phyloP scores from a whole-genome alignment of 2,329 filamentous ascomycete genomes.

The Monascus ruber region DNA sequence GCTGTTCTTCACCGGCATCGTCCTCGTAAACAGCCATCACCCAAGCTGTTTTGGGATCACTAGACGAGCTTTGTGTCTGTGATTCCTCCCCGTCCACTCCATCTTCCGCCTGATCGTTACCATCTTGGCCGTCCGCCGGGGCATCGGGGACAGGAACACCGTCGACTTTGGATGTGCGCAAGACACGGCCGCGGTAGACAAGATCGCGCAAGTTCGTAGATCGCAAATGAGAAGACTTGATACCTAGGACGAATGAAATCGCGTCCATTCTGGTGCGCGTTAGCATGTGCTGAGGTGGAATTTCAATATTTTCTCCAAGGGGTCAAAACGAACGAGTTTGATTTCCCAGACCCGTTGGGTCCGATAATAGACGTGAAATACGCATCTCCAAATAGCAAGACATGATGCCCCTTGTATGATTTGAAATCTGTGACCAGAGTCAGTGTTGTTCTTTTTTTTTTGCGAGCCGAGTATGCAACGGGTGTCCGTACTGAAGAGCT shows the following conservation, averaged over 20 bases:
- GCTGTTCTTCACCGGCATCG: slow-evolving; percentile 86
- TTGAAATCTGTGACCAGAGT: slow-evolving; percentile 68
- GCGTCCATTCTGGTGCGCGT: slow-evolving; percentile 71
- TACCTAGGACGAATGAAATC: slow-evolving; percentile 96
- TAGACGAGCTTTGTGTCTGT: slow-evolving; percentile 44
- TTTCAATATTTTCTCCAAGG: background rate
- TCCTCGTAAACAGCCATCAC: slow-evolving; percentile 99
- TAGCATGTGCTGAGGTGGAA: slow-evolving; percentile 5
- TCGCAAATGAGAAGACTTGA: slow-evolving; percentile 95
- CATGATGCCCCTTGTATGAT: slow-evolving; percentile 96
- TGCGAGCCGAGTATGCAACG: slow-evolving; percentile 1
- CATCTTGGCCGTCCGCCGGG: slow-evolving; percentile 50
- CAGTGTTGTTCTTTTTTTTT: slow-evolving; percentile 8
- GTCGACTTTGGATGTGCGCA: slow-evolving; percentile 86
- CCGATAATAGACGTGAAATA: slow-evolving; percentile 99
- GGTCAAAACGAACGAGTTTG: slow-evolving; percentile 68
- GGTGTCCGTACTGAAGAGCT: slow-evolving; percentile 67
- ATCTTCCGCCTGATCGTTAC: slow-evolving; percentile 46
- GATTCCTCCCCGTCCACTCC: slow-evolving; percentile 50
- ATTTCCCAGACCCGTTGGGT: slow-evolving; percentile 98
- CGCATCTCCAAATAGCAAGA: slow-evolving; percentile 86
- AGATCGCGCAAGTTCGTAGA: slow-evolving; percentile 89
- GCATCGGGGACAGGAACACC: slow-evolving; percentile 66
- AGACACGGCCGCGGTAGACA: slow-evolving; percentile 86
- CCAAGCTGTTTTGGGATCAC: slow-evolving; percentile 90